These are phyloP conservation scores for Eremochloa ophiuroides DNA, from an alignment of 176 grass and related monocot species.

Conservation along the genomic window DNA sequence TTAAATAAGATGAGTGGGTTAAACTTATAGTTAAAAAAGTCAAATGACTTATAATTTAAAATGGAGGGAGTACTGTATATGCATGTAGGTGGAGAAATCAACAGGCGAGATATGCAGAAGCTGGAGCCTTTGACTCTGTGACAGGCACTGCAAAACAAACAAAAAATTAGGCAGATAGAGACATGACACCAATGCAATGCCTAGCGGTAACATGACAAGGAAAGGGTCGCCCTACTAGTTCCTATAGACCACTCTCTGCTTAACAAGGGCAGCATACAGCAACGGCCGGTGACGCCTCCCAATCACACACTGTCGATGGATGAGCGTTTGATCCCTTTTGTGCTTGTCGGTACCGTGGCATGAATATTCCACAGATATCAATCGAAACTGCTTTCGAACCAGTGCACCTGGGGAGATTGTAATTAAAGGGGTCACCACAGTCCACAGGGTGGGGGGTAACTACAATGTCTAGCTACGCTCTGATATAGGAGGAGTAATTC, in stretches of 20 bases:
- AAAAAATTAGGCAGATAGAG: slow-evolving; percentile 15
- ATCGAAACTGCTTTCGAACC: neutral
- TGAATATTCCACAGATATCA: slow-evolving; percentile 19
- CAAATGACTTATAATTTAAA: no score
- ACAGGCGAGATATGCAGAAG: neutral
- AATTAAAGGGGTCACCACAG: neutral
- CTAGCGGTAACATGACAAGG: neutral
- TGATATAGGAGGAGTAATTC: neutral
- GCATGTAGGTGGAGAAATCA: no score
- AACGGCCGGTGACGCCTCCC: slow-evolving; percentile 15
- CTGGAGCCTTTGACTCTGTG: neutral
- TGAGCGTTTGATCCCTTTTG: neutral
- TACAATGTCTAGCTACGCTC: neutral
- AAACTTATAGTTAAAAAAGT: no score
- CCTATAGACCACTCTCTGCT: neutral
- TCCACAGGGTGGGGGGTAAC: neutral
- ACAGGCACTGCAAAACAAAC: slow-evolving; percentile 14
- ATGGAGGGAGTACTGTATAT: no score
- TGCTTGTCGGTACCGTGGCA: slow-evolving; percentile 2
- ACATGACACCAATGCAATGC: neutral
- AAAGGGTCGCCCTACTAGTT: neutral
- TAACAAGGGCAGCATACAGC: neutral
- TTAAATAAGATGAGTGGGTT: no score
- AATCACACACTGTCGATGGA: neutral
- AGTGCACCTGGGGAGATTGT: neutral